These are phyloP conservation scores for Trichoderma sp. DNA, from an alignment of 2,329 filamentous ascomycete genomes.

Conservation along the genomic window DNA sequence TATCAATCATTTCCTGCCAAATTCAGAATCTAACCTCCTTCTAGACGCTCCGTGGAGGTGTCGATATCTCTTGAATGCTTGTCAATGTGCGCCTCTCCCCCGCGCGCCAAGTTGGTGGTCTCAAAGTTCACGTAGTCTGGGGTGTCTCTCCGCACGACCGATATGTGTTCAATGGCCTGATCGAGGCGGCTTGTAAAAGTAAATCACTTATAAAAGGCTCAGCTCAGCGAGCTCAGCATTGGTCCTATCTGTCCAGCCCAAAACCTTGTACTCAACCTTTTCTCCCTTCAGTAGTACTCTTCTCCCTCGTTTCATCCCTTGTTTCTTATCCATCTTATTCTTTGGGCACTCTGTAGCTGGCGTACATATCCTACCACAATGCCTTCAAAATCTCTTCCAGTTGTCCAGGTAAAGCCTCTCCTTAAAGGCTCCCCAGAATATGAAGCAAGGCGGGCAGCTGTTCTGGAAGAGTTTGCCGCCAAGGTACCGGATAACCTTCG, in stretches of 20 bases:
- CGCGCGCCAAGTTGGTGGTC: not conserved
- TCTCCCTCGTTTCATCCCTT: not conserved
- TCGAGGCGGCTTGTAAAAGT: not conserved
- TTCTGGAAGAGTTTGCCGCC: slow-evolving; percentile 33
- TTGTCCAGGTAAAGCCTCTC: slow-evolving; percentile 11
- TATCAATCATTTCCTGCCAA: not conserved
- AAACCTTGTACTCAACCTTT: not conserved
- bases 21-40: not conserved
- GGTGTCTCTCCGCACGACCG: not conserved
- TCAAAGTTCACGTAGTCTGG: not conserved
- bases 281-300: not conserved
- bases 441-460: slow-evolving; percentile 25
- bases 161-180: not conserved
- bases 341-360: not conserved
- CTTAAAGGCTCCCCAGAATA: slow-evolving; percentile 27
- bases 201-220: not conserved
- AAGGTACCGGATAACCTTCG: slow-evolving; percentile 33
- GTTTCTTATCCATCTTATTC: not conserved
- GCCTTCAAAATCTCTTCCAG: not conserved
- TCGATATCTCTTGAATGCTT: not conserved
- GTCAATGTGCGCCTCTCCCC: not conserved
- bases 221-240: not conserved
- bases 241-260: not conserved
- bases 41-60: not conserved
- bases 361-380: not conserved